Evolutionary conservation across 768 basidiomycete species (phyloP).

Genomic region (Pholiota microspora): DNA sequence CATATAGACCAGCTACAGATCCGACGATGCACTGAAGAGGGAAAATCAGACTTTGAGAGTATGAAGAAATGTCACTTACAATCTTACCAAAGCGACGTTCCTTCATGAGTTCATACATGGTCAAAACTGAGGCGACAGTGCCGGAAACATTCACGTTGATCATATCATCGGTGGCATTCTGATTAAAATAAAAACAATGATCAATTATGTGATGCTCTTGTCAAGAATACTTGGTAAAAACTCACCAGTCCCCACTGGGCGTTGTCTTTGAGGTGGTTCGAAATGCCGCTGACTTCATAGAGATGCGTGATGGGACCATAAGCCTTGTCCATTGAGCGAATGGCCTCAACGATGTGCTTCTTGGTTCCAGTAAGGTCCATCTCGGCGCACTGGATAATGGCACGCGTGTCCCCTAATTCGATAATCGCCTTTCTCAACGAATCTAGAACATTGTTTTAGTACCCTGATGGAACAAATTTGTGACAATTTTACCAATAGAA

Average conservation of each 20-base stretch:
- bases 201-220: no score
- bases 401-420: constrained; percentile 20
- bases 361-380: constrained; percentile 21
- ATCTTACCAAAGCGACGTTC: constrained; percentile 27
- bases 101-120: constrained; percentile 31
- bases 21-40: constrained; percentile 26
- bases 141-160: constrained; percentile 29
- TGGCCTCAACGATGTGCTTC: constrained; percentile 18
- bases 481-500: constrained; percentile 18
- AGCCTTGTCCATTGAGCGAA: constrained; percentile 21
- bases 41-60: neutral
- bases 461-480: neutral
- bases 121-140: constrained; percentile 21
- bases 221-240: no score
- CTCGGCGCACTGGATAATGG: constrained; percentile 21
- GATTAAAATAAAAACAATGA: no score
- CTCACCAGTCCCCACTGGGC: constrained; percentile 21
- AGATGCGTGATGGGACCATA: constrained; percentile 31
- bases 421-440: constrained; percentile 16
- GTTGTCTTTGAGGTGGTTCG: constrained; percentile 21
- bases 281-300: constrained; percentile 28
- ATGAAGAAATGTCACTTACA: constrained; percentile 14
- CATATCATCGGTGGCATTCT: constrained; percentile 27
- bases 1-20: constrained; percentile 24
- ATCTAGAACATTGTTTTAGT: constrained; percentile 7